Evolutionary conservation across 2,329 filamentous ascomycete genomes (phyloP).

Genomic region (Paecilomyces formosus): DNA sequence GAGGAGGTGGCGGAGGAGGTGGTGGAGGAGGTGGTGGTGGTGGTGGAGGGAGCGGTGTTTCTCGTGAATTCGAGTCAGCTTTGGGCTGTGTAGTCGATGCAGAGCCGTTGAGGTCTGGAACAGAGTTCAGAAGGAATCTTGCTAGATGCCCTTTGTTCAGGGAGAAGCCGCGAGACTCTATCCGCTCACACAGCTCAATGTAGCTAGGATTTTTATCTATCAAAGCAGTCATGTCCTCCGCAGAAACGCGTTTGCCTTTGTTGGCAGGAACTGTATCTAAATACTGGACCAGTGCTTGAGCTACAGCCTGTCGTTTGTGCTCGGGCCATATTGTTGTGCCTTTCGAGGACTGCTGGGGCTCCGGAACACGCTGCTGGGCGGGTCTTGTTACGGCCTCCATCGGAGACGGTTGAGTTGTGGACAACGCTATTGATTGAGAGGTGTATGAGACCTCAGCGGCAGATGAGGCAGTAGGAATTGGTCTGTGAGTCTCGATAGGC

Average conservation of each 20-base stretch:
- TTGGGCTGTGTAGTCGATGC: conserved; percentile 1
- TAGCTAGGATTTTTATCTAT: conserved; percentile 50
- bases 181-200: conserved; percentile 45
- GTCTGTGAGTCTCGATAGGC: not conserved
- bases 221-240: conserved; percentile 37
- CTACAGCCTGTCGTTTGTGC: conserved; percentile 41
- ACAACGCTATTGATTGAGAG: not conserved
- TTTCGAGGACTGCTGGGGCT: conserved; percentile 4
- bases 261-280: conserved; percentile 39
- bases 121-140: conserved; percentile 34
- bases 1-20: not conserved
- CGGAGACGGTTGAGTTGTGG: not conserved
- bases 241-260: conserved; percentile 25
- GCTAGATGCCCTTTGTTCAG: conserved; percentile 49
- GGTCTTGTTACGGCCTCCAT: not conserved
- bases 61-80: not conserved
- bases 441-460: not conserved
- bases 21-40: not conserved
- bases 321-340: conserved; percentile 44
- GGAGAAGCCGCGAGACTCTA: conserved; percentile 43
- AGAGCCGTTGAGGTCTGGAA: conserved; percentile 16
- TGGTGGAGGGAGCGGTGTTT: not conserved
- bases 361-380: not conserved
- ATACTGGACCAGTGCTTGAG: conserved; percentile 42
- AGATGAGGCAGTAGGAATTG: not conserved